Base-by-base conservation (phyloP, 2,329 filamentous ascomycete genomes). In the Aspergillus uvarum region DNA sequence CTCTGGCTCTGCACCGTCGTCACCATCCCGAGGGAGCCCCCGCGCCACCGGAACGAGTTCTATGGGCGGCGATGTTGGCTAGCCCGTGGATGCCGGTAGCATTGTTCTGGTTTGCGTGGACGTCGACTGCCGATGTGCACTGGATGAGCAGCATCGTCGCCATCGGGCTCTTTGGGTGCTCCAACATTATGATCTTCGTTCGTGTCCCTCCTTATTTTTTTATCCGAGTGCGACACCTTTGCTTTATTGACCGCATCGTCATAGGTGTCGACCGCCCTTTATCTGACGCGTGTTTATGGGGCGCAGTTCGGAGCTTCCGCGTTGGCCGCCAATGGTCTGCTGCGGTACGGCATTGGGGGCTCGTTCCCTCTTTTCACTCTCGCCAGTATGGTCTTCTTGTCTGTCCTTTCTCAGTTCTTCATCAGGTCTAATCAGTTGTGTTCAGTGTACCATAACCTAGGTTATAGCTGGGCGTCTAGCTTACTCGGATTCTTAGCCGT, bases 41-140 rank as follows among this genome's bases (percentile, higher is more conserved):
- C 81, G 11, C 82, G 26, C 26, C 26, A 29, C 26, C 83, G 0
- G 82, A 85, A 65, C 75, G 79, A 8, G 76, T 82, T 24, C 67
- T 85, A 0, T 79, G 78, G 5, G 74, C 78, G 24, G 77, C 77
- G 38, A 81, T 84, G 61, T 62, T 84, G 3, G 83, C 81, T 6
- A 79, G 79, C n/a, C 70, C 82, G 42, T 70, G 74, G 1, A 68
- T 84, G 10, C 81, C 83, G 0, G 67, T 77, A 26, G 72, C 77
- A 2, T 70, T 82, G 1, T 80, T 82, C 69, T 80, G 78, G 77
- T 81, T 81, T 60, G 79, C 77, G 0, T 82, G 79, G 80, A 79
- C 79, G 0, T 76, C 79, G 14, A 71, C 69, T 11, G 66, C 70
- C 0, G 63, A 65, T 2, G 71, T 82, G 4, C 78, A 78, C 62